phyloP scores from a whole-genome alignment of 176 grass and related monocot genomes.

The Lolium multiflorum region DNA sequence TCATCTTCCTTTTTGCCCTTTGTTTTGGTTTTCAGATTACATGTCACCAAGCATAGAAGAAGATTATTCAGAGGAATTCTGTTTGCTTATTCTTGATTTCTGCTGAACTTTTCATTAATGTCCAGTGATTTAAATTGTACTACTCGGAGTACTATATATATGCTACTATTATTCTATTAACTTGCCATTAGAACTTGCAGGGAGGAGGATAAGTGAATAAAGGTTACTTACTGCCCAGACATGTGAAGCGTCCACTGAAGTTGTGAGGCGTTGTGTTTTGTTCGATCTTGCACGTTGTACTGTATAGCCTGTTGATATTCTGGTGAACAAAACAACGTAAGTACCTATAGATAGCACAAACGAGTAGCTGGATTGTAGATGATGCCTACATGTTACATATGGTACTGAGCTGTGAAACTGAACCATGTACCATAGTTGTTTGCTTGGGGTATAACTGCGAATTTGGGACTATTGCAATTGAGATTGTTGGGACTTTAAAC shows the following conservation, averaged over 20 bases:
- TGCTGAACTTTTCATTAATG: not conserved
- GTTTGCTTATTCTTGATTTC: not conserved
- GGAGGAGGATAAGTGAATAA: not conserved
- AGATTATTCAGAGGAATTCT: not conserved
- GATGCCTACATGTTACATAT: not conserved
- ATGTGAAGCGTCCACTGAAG: not conserved
- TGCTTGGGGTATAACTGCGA: not conserved
- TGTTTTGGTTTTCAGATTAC: not conserved
- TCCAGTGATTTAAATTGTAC: not conserved
- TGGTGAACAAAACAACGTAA: not conserved
- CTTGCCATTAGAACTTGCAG: not conserved
- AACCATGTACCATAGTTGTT: not conserved
- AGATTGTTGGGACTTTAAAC: not conserved
- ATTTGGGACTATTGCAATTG: not conserved
- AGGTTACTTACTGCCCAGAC: not conserved
- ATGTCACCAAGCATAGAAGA: not conserved
- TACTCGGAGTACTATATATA: too few relatives aligned
- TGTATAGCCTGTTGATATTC: constrained; percentile 5
- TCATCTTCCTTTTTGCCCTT: not conserved
- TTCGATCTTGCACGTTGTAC: not conserved
- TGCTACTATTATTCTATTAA: too few relatives aligned
- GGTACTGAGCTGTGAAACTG: not conserved
- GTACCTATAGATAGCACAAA: not conserved
- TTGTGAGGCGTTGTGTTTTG: not conserved
- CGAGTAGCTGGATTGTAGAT: not conserved